phyloP scores from a whole-genome alignment of 2,329 filamentous ascomycete genomes.

The Phaeoacremonium minimum region DNA sequence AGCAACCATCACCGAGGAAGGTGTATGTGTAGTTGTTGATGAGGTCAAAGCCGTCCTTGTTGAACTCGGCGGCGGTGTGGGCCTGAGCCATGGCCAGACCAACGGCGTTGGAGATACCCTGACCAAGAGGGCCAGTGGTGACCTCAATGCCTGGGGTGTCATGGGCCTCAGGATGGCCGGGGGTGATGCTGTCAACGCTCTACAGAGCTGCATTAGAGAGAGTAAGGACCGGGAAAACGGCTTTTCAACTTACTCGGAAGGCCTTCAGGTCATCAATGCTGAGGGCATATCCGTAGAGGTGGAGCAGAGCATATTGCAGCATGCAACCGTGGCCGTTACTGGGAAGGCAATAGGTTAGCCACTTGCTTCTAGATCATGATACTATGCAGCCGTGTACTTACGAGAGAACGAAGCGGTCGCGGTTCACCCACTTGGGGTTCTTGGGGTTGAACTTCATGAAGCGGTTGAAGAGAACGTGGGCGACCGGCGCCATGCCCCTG shows the following conservation, averaged over 20 bases:
- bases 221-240: conserved; percentile 4
- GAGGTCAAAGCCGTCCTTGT: conserved; percentile 90
- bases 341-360: conserved; percentile 5
- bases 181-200: conserved; percentile 69
- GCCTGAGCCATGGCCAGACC: conserved; percentile 96
- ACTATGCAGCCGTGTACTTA: conserved; percentile 48
- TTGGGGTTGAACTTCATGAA: conserved; percentile 99
- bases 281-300: conserved; percentile 88
- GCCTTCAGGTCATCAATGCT: conserved; percentile 88
- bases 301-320: conserved; percentile 97
- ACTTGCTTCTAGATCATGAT: background rate
- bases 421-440: conserved; percentile 95
- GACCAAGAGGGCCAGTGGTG: conserved; percentile 94
- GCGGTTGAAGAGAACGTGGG: conserved; percentile 97
- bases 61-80: conserved; percentile 87
- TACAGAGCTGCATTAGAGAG: conserved; percentile 23
- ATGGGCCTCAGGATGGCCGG: conserved; percentile 93
- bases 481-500: conserved; percentile 83
- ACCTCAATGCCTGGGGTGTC: conserved; percentile 97
- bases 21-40: conserved; percentile 95
- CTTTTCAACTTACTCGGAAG: conserved; percentile 76
- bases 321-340: conserved; percentile 99
- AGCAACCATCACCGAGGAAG: conserved; percentile 97
- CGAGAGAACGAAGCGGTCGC: conserved; percentile 98
- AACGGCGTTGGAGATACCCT: conserved; percentile 96